Conservation (phyloP, 1,284 basidiomycete species). For the Cryptococcus neoformans region DNA sequence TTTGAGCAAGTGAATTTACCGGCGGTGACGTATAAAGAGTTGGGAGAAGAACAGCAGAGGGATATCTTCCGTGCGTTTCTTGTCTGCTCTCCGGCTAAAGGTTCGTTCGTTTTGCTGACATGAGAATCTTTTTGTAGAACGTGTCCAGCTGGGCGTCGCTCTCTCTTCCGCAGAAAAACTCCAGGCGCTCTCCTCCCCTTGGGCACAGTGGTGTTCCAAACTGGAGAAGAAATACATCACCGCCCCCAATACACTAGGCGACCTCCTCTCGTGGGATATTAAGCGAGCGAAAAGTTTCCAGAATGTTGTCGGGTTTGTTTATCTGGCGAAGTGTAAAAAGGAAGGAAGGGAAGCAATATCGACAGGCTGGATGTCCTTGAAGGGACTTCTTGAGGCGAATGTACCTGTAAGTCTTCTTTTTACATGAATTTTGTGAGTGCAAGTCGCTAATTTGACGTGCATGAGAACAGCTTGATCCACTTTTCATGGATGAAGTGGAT, state of each 20-base stretch:
- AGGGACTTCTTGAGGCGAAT: too few relatives aligned
- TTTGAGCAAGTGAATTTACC: constrained; percentile 39
- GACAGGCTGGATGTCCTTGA: too few relatives aligned
- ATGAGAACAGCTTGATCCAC: too few relatives aligned
- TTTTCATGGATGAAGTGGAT: constrained; percentile 27
- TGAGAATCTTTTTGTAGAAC: constrained; percentile 22
- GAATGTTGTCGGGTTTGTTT: constrained; percentile 19
- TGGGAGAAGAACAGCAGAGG: constrained; percentile 34
- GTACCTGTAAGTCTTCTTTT: too few relatives aligned
- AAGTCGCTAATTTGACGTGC: too few relatives aligned
- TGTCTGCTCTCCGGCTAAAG: too few relatives aligned
- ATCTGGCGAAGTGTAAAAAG: constrained; percentile 8
- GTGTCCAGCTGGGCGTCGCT: constrained; percentile 46
- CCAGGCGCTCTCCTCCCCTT: constrained; percentile 36
- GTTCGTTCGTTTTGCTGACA: background rate
- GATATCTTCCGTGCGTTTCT: constrained; percentile 46
- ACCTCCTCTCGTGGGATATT: constrained; percentile 18
- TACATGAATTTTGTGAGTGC: too few relatives aligned
- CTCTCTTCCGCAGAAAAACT: constrained; percentile 44
- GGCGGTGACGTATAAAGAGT: constrained; percentile 31
- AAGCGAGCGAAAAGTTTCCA: constrained; percentile 33
- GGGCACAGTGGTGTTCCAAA: constrained; percentile 27
- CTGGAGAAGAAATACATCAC: constrained; percentile 32
- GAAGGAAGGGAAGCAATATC: too few relatives aligned
- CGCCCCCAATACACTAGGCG: constrained; percentile 13